Evolutionary conservation across 345 rosid species (phyloP), one percentile per base, ranked within the genome.

Genomic region (Eucalyptus regnans): DNA sequence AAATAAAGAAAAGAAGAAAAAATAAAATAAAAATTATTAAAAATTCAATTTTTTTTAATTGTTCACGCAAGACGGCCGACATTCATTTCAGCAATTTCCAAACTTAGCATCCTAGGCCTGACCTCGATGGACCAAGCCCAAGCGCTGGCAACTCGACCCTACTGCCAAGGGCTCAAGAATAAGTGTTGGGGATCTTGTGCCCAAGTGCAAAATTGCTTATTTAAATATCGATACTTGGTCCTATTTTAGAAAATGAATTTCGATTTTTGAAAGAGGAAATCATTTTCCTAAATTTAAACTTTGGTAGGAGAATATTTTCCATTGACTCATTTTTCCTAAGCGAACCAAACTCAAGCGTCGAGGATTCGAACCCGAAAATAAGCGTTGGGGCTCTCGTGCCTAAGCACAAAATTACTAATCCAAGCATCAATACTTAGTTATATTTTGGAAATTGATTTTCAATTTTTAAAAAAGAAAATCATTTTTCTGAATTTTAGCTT

Each of bases 1-100:
- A 60, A 27, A 60, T 2, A 60, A 60, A 62, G 31, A 29, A 62
- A 12, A 25, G 2, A 60, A 25, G 7, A 25, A 27, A 60, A 12
- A 60, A 60, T 20, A 20, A 20, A 56, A 56, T 7, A 22, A 56
- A 56, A 52, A 20, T 52, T 8, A 52, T 52, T 20, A 20, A 52
- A 56, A 22, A 4, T 8, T 23, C 1, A 1, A 52, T 52, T 56
- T 56, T 48, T 56, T 56, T 56, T 23, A 4, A 56, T 22, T 22
- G 6, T 23, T 4, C 62, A 56, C 1, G 6, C 29, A 56, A 56
- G 29, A 56, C 0, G 1, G 0, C 1, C 3, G 1, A 56, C 29
- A 23, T 56, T 23, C 62, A 56, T 56, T 22, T 22, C 1, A 56
- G 5, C 12, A 56, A 56, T 56, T 56, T 56, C 12, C 12, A 25